Base-by-base conservation (phyloP, 1,284 basidiomycete genomes). In the Ustilago cynodontis region DNA sequence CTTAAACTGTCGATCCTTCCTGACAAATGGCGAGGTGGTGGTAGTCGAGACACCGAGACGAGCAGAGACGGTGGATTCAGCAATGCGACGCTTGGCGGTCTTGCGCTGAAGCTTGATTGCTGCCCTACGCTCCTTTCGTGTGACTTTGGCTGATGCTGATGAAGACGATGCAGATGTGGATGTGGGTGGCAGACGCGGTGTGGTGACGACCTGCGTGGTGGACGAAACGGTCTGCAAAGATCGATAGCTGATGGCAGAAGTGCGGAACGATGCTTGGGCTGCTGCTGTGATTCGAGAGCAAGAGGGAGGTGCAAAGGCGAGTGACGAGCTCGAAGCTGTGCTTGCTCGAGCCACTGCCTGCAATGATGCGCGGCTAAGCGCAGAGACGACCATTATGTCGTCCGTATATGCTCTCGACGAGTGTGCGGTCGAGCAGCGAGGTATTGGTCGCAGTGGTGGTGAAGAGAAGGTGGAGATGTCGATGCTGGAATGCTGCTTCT, bases 1-100 rank as follows among this genome's bases (percentile, higher is more conserved):
- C 88, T 95, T 95, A 89, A 92, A 94, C 68, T 86, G 84, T 53
- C 78, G 74, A 62, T 85, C 82, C 20, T 79, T 81, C 26, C 85
- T 76, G 16, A 85, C 85, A 41, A 78, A 80, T 3, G 85, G 84
- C 47, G 85, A 78, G 6, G 71, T 58, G 11, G 64, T 76, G 53
- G 69, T 52, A 16, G 79, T 76, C 13, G 68, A 62, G 1, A 85
- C 75, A 26, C 83, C 84, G n/a, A 84, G 61, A 18, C 78, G 74
- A 0, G 75, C 82, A 2, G 83, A 78, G 14, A 83, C 70, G 55
- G 81, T 65, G 20, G 80, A 77, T 43, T 63, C 66, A 52, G 66
- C 71, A 13, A 73, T 63, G 33, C 62, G 59, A 57, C 65, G 65
- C 50, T 76, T 79, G 16, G 71, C 67, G 1, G 62, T 55, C 58